Base-by-base conservation (phyloP, 2,329 filamentous ascomycete genomes). In the Paracorniculantispora psalliotae region DNA sequence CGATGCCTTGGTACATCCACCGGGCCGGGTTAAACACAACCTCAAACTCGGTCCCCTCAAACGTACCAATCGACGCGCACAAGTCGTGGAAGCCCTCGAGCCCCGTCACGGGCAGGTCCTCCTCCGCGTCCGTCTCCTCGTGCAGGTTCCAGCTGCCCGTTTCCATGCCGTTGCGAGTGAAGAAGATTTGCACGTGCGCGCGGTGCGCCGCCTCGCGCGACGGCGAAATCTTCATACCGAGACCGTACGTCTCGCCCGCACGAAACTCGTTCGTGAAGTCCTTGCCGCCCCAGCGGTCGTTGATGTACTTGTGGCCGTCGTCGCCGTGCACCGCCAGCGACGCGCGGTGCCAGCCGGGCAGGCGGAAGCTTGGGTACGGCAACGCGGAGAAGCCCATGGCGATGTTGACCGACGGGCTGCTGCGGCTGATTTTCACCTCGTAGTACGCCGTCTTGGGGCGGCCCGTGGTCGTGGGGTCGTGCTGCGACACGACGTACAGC, bases 271-370 rank as follows among this genome's bases (percentile, higher is more conserved):
- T 65, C 0, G 85, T 86, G 63, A 92, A 92, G 59, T 84, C 78
- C 62, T 83, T 82, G 19, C 90, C 90, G 23, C 90, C 90, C 77
- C 82, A 88, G 8, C 80, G 79, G 69, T 93, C 88, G 68, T 92
- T 91, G 66, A 91, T 79, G 69, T 88, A 94, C 70, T 82, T 82
- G 66, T 87, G 81, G 0, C 90, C 90, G 70, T 93, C 90, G 70
- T 93, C 90, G 49, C 87, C 86, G 69, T 93, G 90, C n/a, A 93
- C 84, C 1, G 80, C 90, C 15, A 92, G 67, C 63, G 84, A 88
- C 19, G 83, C 90, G 35, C 90, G 81, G 68, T 94, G 88, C 90
- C 90, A 93, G 2, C 90, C 90, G 0, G 90, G 90, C 61, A 92
- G 80, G 8, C 90, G 82, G 76, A 91, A 93, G 0, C 81, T 79